phyloP scores from a whole-genome alignment of 73 alveolate genomes.

The Paramecium primaurelia region DNA sequence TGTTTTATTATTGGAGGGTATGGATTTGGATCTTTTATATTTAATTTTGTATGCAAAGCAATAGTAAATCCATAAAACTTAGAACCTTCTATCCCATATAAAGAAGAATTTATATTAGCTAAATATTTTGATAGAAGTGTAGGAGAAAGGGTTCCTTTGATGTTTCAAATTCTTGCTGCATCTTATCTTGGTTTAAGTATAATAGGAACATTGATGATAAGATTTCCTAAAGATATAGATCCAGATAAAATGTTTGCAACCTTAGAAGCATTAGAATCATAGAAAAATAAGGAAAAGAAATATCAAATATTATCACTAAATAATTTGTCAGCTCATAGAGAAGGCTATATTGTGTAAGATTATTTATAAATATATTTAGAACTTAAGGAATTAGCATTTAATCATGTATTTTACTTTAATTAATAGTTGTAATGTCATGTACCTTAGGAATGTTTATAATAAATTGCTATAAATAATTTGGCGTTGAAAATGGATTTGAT shows the following conservation, averaged over 20 bases:
- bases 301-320: no score
- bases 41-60: conserved; percentile 31
- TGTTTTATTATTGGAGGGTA: conserved; percentile 57
- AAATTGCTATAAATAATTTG: conserved; percentile 7
- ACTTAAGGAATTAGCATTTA: not conserved
- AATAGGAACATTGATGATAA: not conserved
- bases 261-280: not conserved
- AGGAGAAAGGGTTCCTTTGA: not conserved
- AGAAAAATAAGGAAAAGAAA: not conserved
- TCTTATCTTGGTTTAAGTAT: not conserved
- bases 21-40: conserved; percentile 67
- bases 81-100: no score
- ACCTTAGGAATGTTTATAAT: not conserved
- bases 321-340: not conserved
- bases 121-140: not conserved
- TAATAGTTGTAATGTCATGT: not conserved
- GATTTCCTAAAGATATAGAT: not conserved
- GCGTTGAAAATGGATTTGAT: not conserved
- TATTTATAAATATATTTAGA: not conserved
- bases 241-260: not conserved
- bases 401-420: not conserved
- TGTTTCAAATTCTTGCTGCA: not conserved
- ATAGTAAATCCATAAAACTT: not conserved
- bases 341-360: not conserved
- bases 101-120: no score